Conservation (phyloP, 192 early-diverging fungal genomes). For the Spizellomyces punctatus region DNA sequence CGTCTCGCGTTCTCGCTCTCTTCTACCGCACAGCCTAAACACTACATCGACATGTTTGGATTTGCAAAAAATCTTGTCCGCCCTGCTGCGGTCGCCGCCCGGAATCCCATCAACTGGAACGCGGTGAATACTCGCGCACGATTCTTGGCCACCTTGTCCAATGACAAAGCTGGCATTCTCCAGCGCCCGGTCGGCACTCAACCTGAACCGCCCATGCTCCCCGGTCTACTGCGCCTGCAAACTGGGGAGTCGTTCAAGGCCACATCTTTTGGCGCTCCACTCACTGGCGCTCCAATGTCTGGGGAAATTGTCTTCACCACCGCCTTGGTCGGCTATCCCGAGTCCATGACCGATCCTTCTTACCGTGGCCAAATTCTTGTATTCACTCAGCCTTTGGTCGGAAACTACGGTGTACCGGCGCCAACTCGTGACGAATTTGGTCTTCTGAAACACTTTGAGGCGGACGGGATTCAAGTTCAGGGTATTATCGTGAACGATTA, state of each 20-base stretch:
- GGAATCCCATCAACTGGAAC: too few relatives aligned
- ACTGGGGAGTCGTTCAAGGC: conserved; percentile 82
- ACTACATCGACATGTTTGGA: too few relatives aligned
- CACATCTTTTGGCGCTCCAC: conserved; percentile 82
- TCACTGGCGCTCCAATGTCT: conserved; percentile 50
- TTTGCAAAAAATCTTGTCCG: too few relatives aligned
- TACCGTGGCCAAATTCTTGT: conserved; percentile 94
- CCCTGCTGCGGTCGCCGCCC: too few relatives aligned
- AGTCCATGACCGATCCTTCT: conserved; percentile 98
- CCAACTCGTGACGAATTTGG: conserved; percentile 76
- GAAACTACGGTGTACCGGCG: conserved; percentile 94
- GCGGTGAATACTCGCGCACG: not conserved
- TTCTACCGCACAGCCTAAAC: too few relatives aligned
- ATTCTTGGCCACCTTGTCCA: conserved; percentile 4
- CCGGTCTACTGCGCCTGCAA: conserved; percentile 75
- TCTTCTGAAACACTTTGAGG: conserved; percentile 84
- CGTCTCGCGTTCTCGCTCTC: too few relatives aligned
- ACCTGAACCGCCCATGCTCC: conserved; percentile 47
- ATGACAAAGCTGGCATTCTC: conserved; percentile 22
- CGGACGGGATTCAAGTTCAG: conserved; percentile 73
- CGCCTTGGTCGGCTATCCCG: conserved; percentile 83
- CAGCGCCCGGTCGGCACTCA: conserved; percentile 35
- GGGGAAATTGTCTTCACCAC: conserved; percentile 98
- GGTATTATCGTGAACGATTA: conserved; percentile 93
- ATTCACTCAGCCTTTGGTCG: conserved; percentile 94